Conservation (phyloP, 2,329 filamentous ascomycete species). For the Fusarium pseudoanthophilum region DNA sequence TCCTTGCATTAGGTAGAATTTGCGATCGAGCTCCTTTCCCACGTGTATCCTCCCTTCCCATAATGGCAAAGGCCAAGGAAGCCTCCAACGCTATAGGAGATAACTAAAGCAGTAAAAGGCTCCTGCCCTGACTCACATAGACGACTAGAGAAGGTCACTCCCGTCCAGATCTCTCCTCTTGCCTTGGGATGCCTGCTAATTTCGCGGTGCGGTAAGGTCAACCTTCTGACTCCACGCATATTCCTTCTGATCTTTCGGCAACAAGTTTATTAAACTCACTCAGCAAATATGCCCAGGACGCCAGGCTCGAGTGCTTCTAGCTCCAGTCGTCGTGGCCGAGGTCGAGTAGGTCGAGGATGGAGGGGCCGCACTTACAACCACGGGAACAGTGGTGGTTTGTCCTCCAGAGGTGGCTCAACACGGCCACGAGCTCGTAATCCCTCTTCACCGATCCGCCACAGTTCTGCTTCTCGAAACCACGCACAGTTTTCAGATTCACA, state of each 20-base stretch:
- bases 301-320: slow-evolving; percentile 11
- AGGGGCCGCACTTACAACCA: neutral
- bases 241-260: neutral
- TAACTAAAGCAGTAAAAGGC: neutral
- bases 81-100: neutral
- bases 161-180: neutral
- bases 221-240: neutral
- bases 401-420: slow-evolving; percentile 10
- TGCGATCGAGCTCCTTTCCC: neutral
- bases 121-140: neutral
- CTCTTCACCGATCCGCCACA: neutral
- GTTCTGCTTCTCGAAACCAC: neutral
- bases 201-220: neutral
- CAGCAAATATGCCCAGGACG: slow-evolving; percentile 22
- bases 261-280: neutral
- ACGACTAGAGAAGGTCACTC: neutral
- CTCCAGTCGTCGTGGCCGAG: slow-evolving; percentile 16
- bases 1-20: neutral
- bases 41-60: neutral
- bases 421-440: neutral
- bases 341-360: slow-evolving; percentile 6
- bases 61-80: neutral
- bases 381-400: slow-evolving; percentile 5
- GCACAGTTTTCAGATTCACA: neutral
- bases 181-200: neutral